Conservation (phyloP, 331 rosid species). For the Quercus phellos region DNA sequence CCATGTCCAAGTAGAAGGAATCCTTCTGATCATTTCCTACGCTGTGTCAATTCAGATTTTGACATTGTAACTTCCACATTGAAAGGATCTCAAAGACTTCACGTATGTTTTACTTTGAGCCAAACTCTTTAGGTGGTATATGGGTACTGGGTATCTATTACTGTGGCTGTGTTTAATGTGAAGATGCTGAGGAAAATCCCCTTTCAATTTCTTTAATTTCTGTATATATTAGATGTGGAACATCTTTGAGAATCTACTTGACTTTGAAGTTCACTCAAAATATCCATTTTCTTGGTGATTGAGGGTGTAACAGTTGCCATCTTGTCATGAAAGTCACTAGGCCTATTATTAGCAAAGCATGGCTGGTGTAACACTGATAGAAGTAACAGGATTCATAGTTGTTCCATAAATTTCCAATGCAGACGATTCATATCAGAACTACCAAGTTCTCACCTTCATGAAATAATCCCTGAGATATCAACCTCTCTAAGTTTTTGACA, state of each 20-base stretch:
- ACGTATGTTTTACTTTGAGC: constrained; percentile 29
- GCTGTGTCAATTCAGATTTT: constrained; percentile 88
- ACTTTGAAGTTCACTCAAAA: neutral
- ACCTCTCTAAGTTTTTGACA: neutral
- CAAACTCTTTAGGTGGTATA: neutral
- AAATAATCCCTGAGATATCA: neutral
- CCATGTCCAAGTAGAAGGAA: constrained; percentile 88
- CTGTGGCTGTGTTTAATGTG: neutral
- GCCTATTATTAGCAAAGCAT: neutral
- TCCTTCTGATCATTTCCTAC: constrained; percentile 94
- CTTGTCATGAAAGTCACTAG: neutral
- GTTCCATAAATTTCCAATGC: neutral
- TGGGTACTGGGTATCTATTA: neutral
- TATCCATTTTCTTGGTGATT: neutral
- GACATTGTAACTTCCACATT: constrained; percentile 75
- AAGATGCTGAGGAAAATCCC: neutral
- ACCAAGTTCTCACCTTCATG: neutral
- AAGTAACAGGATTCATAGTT: neutral
- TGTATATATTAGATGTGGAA: neutral
- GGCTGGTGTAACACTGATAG: neutral
- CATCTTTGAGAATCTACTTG: neutral
- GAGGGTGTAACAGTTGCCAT: no score
- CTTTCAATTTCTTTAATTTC: neutral
- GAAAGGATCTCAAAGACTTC: constrained; percentile 64
- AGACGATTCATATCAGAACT: neutral